Base-by-base conservation (phyloP, 2,329 filamentous ascomycete species). In the Gremmenia infestans region DNA sequence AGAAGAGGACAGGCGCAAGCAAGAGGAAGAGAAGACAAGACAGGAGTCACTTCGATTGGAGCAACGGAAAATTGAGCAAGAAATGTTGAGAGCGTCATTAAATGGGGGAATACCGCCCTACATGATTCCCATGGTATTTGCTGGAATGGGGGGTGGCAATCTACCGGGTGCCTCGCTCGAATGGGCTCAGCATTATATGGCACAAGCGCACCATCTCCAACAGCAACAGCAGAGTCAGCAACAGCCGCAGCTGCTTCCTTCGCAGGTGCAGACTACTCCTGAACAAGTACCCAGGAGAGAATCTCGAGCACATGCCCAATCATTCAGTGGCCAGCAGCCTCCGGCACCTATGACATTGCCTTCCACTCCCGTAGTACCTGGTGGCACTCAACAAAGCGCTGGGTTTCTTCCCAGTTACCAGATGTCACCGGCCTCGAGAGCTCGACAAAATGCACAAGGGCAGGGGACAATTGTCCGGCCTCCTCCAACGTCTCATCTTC, bases 111-210 rank as follows among this genome's bases (percentile, higher is more conserved):
- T 92, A 50, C 88, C 88, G 9, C 87, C 88, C 12, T 79, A 85
- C 37, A 82, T 91, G 79, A 80, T 91, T 25, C 88, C 88, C 6
- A 74, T 90, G 57, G 83, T 92, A 23, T 91, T 92, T 71, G 82
- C 85, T 12, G 85, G 86, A 45, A 86, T 90, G 78, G 81, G 81
- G 47, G 85, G 85, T 40, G 83, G 83, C 37, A 75, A 77, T 53
- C 71, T 87, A 28, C 77, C 85, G 19, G 82, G 81, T 60, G 77
- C 80, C 35, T 81, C 82, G 3, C 64, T 88, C 52, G 87, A 90
- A 67, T 86, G 81, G 80, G 81, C 82, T 12, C 86, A 89, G 67
- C 85, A 88, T 65, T 83, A 81, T 65, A 78, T 86, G 69, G 74
- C 77, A 54, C 78, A 79, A 61, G 71, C 72, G 42, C 76, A 79